A percentile compares a stretch with the other conserved stretches of the same genome.
These are phyloP conservation scores for Aquanectria penicillioides DNA, from an alignment of 2,329 filamentous ascomycete species.

Conservation along the genomic window DNA sequence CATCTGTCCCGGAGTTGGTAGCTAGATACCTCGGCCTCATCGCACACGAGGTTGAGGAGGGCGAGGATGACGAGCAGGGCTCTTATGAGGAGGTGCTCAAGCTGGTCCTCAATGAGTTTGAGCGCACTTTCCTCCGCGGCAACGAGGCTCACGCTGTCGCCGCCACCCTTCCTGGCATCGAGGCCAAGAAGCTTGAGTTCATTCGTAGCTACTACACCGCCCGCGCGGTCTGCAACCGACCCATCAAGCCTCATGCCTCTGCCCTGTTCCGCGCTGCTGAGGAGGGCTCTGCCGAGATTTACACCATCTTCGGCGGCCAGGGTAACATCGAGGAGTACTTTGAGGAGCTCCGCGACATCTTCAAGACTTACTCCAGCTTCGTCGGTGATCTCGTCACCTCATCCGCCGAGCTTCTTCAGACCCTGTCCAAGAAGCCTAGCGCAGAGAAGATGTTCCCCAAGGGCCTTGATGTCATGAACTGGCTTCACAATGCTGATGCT, in stretches of 20 bases:
- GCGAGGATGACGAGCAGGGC: constrained; percentile 87
- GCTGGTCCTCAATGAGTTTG: constrained; percentile 93
- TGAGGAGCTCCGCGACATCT: constrained; percentile 92
- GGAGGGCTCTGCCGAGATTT: constrained; percentile 85
- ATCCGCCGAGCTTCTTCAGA: constrained; percentile 88
- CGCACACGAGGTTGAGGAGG: constrained; percentile 88
- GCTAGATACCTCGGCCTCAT: constrained; percentile 93
- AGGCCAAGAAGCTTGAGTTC: constrained; percentile 89
- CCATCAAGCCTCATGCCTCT: constrained; percentile 92
- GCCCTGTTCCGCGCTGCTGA: constrained; percentile 89
- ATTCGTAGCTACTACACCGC: constrained; percentile 93
- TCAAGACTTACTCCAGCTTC: constrained; percentile 90
- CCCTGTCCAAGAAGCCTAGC: constrained; percentile 81
- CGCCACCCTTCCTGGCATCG: constrained; percentile 86
- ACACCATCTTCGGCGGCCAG: constrained; percentile 95
- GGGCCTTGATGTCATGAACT: constrained; percentile 93
- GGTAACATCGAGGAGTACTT: constrained; percentile 99
- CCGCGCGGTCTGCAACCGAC: constrained; percentile 82
- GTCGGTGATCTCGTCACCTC: constrained; percentile 84
- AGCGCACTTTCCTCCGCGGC: constrained; percentile 91
- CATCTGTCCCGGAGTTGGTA: constrained; percentile 90
- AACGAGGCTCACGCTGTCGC: constrained; percentile 96
- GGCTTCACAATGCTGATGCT: constrained; percentile 88
- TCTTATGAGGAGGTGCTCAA: constrained; percentile 94
- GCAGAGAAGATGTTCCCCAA: constrained; percentile 97